Conservation (phyloP, 768 basidiomycete species). For the Leccinum aurantiacum region DNA sequence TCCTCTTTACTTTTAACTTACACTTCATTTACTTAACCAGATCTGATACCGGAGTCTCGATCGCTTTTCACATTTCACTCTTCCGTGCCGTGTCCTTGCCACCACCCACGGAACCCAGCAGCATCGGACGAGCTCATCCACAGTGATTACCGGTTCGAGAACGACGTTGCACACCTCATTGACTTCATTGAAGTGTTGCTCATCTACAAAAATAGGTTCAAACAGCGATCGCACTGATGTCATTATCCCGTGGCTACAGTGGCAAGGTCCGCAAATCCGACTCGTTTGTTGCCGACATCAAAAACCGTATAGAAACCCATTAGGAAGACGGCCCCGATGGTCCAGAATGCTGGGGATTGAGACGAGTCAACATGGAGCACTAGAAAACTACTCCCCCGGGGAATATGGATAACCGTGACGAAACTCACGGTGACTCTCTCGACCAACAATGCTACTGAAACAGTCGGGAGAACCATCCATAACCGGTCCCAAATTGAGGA, state of each 20-base stretch:
- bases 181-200: background rate
- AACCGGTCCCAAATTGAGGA: background rate
- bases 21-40: no score
- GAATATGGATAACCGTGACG: background rate
- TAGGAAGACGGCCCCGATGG: background rate
- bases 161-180: no score
- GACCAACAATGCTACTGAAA: background rate
- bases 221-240: background rate
- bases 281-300: background rate
- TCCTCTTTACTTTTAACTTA: no score
- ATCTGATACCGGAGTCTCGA: no score
- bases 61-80: no score
- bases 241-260: background rate
- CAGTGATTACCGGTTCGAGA: no score
- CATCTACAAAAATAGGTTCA: background rate
- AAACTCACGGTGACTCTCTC: background rate
- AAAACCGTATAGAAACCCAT: background rate
- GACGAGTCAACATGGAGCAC: background rate
- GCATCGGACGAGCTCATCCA: no score
- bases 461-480: background rate
- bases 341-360: background rate
- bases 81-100: no score
- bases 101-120: no score
- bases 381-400: background rate
- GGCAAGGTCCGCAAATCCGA: background rate